Evolutionary conservation across 371 early-diverging fungal species (phyloP).

Genomic region (Mucor lusitanicus): DNA sequence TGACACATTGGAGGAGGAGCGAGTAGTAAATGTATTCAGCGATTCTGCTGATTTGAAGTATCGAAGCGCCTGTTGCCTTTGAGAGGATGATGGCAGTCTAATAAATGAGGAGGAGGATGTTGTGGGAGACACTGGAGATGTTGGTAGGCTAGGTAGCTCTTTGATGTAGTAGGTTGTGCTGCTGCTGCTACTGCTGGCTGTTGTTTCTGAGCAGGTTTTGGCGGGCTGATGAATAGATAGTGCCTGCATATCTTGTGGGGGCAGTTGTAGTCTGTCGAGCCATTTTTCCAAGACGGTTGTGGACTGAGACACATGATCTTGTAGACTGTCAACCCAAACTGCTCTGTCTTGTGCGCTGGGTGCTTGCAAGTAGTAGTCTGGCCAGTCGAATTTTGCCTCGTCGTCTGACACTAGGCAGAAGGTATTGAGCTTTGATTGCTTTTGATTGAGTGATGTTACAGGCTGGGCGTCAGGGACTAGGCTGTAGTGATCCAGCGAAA

Average conservation of each 20-base stretch:
- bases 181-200: neutral
- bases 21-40: conserved; percentile 8
- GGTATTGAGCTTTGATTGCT: conserved; percentile 18
- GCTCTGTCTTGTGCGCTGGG: conserved; percentile 22
- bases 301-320: conserved; percentile 24
- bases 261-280: conserved; percentile 39
- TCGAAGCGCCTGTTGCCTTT: neutral
- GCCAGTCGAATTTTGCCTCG: conserved; percentile 26
- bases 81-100: neutral
- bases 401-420: conserved; percentile 39
- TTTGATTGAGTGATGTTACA: conserved; percentile 7
- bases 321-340: conserved; percentile 30
- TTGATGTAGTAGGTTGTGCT: neutral
- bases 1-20: neutral
- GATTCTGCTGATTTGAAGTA: conserved; percentile 24
- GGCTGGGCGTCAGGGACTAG: conserved; percentile 19
- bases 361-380: conserved; percentile 42
- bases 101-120: neutral
- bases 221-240: neutral
- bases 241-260: conserved; percentile 3
- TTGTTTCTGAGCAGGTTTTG: neutral
- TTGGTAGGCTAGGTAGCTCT: neutral
- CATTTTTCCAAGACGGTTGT: conserved; percentile 47
- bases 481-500: conserved; percentile 37
- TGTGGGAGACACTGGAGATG: neutral